Evolutionary conservation across 2,329 filamentous ascomycete species (phyloP).

Genomic region (Cercospora brassicicola): DNA sequence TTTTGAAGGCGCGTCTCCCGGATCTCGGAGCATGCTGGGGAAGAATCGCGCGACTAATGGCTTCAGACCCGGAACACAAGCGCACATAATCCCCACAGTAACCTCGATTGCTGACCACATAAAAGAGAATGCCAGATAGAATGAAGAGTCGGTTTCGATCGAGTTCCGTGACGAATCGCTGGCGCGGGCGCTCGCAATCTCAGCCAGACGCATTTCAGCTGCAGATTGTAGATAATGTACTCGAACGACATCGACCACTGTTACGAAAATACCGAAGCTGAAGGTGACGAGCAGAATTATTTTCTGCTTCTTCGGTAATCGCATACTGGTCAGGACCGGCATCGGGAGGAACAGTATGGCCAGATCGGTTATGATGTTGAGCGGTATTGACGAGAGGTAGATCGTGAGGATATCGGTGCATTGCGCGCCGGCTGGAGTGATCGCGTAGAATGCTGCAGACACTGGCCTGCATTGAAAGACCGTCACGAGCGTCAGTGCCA

Average conservation of each 20-base stretch:
- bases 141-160: slow-evolving; percentile 55
- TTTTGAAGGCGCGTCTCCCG: slow-evolving; percentile 40
- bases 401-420: slow-evolving; percentile 65
- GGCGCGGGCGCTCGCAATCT: slow-evolving; percentile 30
- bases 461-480: slow-evolving; percentile 82
- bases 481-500: slow-evolving; percentile 80
- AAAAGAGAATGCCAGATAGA: slow-evolving; percentile 72
- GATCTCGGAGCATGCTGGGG: slow-evolving; percentile 57
- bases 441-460: slow-evolving; percentile 63
- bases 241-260: slow-evolving; percentile 81
- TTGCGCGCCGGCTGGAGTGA: slow-evolving; percentile 47
- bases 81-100: slow-evolving; percentile 84
- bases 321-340: slow-evolving; percentile 83
- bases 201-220: slow-evolving; percentile 49
- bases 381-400: slow-evolving; percentile 73
- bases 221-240: slow-evolving; percentile 87
- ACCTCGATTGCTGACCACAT: slow-evolving; percentile 96
- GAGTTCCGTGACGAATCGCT: slow-evolving; percentile 36
- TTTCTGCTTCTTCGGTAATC: slow-evolving; percentile 80
- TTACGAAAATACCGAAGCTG: slow-evolving; percentile 80
- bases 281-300: slow-evolving; percentile 85
- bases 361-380: slow-evolving; percentile 90
- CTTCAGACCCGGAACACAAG: slow-evolving; percentile 88
- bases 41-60: slow-evolving; percentile 70
- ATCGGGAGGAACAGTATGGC: slow-evolving; percentile 85